Evolutionary conservation across 2,329 filamentous ascomycete species (phyloP), one percentile per base, ranked within the genome.

Genomic region (Colletotrichum shisoi): DNA sequence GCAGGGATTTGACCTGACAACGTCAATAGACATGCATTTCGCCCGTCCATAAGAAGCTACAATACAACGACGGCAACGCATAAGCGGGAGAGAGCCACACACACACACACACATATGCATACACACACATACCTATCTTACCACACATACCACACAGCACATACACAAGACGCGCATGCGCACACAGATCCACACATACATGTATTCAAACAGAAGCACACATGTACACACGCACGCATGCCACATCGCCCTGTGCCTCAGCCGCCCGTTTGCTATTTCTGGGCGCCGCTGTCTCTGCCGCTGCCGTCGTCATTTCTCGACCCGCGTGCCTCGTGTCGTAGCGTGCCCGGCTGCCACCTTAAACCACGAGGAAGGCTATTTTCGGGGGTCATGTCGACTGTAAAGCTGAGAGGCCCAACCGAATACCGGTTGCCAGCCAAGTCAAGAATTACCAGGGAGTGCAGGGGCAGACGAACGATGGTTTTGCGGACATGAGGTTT

Each of bases 211-310:
- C 31, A 34, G 8, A 34, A 34, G 31, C 8, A 3, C 31, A 9
- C 31, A 34, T 8, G 31, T 34, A 34, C 31, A 48, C 27, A 34
- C 17, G 15, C 42, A 39, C 13, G 19, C 3, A 56, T 21, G 42
- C 31, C 19, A 27, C n/a, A 58, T 24, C n/a, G 19, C 44, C 34
- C 58, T 24, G 46, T 63, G 63, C 52, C 53, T 48, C 61, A 54
- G 48, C 60, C 53, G 59, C 52, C 63, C 59, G 63, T 34, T 59
- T 63, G 52, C 59, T 67, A 67, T 67, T 67, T 24, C 39, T 46
- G 52, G 27, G 3, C 21, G 13, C n/a, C 31, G 13, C 3, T 37
- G 31, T 2, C 31, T 34, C 31, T 34, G 31, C 31, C 31, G 31
- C 31, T 34, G 7, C 31, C 31, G 12, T 24, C n/a, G 31, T 37